phyloP scores from a whole-genome alignment of 1,284 basidiomycete genomes.

The Heterobasidion irregulare region DNA sequence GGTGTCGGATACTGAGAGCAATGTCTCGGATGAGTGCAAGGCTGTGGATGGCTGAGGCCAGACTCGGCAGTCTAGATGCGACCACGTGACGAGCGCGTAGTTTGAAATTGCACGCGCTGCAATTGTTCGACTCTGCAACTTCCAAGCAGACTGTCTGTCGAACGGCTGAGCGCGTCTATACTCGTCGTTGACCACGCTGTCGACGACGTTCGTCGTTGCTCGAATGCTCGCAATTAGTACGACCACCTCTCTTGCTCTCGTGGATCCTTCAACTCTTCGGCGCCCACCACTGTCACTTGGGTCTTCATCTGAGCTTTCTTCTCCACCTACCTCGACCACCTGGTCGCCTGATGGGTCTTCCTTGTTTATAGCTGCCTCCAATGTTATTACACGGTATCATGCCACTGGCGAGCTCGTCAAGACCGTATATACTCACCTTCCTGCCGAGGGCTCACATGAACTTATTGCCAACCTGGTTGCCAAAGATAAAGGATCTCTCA shows the following conservation, averaged over 20 bases:
- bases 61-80: background rate
- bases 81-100: background rate
- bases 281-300: slow-evolving; percentile 26
- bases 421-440: slow-evolving; percentile 25
- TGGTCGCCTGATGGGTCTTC: slow-evolving; percentile 49
- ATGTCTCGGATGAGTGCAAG: background rate
- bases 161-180: no score
- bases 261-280: slow-evolving; percentile 39
- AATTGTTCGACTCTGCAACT: background rate
- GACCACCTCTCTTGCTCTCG: slow-evolving; percentile 32
- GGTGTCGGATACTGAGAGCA: background rate
- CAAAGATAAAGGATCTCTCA: slow-evolving; percentile 38
- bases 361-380: slow-evolving; percentile 41
- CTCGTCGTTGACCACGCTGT: background rate
- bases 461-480: slow-evolving; percentile 32
- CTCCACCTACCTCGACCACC: slow-evolving; percentile 30
- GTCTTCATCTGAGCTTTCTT: slow-evolving; percentile 29
- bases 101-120: background rate
- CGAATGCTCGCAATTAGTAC: slow-evolving; percentile 41
- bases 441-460: slow-evolving; percentile 6
- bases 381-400: slow-evolving; percentile 43
- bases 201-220: background rate
- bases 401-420: slow-evolving; percentile 34
- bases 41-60: background rate
- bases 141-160: no score